Base-by-base conservation (phyloP, 768 basidiomycete genomes). In the Jaapia argillacea region DNA sequence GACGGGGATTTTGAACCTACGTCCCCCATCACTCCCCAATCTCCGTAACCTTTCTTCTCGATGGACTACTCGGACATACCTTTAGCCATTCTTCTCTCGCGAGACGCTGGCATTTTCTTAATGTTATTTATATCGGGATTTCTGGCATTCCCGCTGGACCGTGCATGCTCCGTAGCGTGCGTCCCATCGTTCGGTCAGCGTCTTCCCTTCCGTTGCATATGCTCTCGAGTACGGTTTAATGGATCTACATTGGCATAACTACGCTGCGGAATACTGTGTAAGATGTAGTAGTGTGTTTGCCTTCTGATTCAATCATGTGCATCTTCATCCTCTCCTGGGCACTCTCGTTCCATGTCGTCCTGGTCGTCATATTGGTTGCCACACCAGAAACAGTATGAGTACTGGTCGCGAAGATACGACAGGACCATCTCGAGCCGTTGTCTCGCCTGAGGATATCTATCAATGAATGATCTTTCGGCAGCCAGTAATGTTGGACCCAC, bases 331-430 rank as follows among this genome's bases (percentile, higher is more conserved):
- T 66, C 56, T 5, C 89, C 89, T 4, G 88, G 88, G 59, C 89
- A 92, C 44, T 77, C 67, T 27, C 54, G 59, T 28, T 62, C 62
- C 67, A 92, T 64, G 40, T 85, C 82, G 13, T 73, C 72, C 4
- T 62, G 58, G 49, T 70, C 67, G 4, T 72, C 70, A 54, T 90
- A 92, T 51, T 78, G 72, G 10, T 81, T 73, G 10, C 89, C 89
- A 56, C 89, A 92, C 85, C 87, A 91, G 60, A 89, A 90, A 57
- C 89, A 91, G 57, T 91, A 91, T 4, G 68, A 56, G 58, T 89
- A 76, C 47, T 67, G 71, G 28, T 74, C 68, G 21, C 89, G 81
- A 40, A 92, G 71, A 59, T 92, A 88, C 4, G 74, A 63, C 21
- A 90, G 66, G 14, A 88, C 75, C 37, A 81, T 63, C 28, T 69